phyloP scores from a whole-genome alignment of 495 filamentous ascomycete species.

The Daldinia loculata region DNA sequence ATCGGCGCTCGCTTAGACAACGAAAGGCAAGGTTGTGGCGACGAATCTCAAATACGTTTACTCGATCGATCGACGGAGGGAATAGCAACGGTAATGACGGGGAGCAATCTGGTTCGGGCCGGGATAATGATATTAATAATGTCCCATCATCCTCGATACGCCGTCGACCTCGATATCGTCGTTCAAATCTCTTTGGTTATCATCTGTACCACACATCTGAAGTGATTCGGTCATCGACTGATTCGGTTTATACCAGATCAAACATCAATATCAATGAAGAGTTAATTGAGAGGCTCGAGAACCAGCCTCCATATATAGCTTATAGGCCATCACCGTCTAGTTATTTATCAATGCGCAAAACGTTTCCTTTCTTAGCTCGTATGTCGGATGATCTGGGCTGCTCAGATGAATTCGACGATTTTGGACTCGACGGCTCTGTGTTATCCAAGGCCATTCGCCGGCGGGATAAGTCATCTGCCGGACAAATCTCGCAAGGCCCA shows the following conservation, averaged over 20 bases:
- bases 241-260: constrained; percentile 5
- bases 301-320: constrained; percentile 7
- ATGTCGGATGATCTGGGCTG: constrained; percentile 21
- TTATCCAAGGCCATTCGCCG: constrained; percentile 28
- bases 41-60: constrained; percentile 41
- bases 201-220: constrained; percentile 30
- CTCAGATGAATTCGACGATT: constrained; percentile 24
- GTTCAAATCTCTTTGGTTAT: constrained; percentile 28
- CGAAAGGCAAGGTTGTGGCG: constrained; percentile 35
- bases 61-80: constrained; percentile 24
- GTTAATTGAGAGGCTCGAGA: constrained; percentile 9
- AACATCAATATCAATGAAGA: constrained; percentile 16
- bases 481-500: background rate
- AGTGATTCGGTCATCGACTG: constrained; percentile 12
- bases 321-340: constrained; percentile 2
- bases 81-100: constrained; percentile 9
- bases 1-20: constrained; percentile 26
- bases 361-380: constrained; percentile 30
- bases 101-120: constrained; percentile 4
- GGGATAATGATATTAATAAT: background rate
- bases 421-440: constrained; percentile 41
- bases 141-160: constrained; percentile 1
- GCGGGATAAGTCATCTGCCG: constrained; percentile 6
- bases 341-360: constrained; percentile 13
- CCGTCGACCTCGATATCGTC: constrained; percentile 18